phyloP scores from a whole-genome alignment of 2,329 filamentous ascomycete species.

The Alternaria sp. region DNA sequence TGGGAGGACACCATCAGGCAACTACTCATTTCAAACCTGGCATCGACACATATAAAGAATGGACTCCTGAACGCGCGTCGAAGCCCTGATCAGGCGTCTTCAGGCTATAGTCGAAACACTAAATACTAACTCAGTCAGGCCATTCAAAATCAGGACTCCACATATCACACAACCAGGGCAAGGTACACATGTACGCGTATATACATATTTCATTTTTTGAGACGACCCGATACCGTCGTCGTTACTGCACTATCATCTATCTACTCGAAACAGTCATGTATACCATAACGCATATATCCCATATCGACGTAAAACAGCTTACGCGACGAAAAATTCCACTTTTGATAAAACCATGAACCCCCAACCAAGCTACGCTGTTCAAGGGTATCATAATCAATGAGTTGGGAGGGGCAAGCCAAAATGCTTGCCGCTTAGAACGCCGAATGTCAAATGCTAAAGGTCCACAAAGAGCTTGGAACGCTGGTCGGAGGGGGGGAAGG shows the following conservation, averaged over 20 bases:
- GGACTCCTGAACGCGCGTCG: neutral
- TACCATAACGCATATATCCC: constrained; percentile 4
- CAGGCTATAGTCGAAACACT: neutral
- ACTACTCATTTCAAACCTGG: neutral
- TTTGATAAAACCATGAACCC: constrained; percentile 5
- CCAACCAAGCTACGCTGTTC: constrained; percentile 14
- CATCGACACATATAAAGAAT: neutral
- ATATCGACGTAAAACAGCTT: neutral
- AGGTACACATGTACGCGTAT: neutral
- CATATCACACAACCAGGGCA: neutral
- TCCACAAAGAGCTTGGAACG: too few species aligned
- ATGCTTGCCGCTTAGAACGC: neutral
- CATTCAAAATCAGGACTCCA: neutral
- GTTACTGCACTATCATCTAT: neutral
- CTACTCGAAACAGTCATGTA: neutral
- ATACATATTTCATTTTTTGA: neutral
- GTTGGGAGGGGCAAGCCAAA: neutral
- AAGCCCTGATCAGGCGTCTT: neutral
- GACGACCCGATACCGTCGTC: neutral
- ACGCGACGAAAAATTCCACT: constrained; percentile 5
- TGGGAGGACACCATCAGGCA: neutral
- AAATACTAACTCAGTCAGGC: neutral
- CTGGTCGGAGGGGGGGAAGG: too few species aligned
- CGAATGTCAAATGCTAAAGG: neutral
- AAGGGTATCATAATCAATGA: constrained; percentile 6